Percentiles rank a stretch among this genome's conserved stretches.
Evolutionary conservation across 2,329 filamentous ascomycete genomes (phyloP).

Genomic region (Hypoxylon sp.): DNA sequence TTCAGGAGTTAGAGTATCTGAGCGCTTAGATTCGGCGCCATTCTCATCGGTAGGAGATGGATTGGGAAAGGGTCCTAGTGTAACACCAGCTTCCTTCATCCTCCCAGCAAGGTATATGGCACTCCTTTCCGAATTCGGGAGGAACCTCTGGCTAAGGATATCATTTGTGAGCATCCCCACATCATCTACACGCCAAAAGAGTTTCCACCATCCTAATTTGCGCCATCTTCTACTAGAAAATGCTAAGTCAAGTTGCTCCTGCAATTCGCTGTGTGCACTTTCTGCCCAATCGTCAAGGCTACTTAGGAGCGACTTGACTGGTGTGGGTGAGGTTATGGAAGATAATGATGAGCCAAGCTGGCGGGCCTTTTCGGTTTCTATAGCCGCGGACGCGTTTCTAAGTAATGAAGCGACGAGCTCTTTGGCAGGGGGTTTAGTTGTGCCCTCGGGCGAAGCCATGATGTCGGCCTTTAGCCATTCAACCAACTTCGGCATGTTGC

Average conservation of each 20-base stretch:
- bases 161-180: constrained; percentile 86
- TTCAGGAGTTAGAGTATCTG: constrained; percentile 11
- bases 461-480: constrained; percentile 74
- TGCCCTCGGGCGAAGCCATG: constrained; percentile 56
- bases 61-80: constrained; percentile 31
- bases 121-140: constrained; percentile 82
- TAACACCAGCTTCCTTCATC: constrained; percentile 67
- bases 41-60: constrained; percentile 41
- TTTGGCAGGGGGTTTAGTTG: constrained; percentile 76
- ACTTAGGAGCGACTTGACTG: constrained; percentile 66
- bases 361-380: constrained; percentile 65
- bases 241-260: constrained; percentile 81
- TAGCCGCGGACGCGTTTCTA: constrained; percentile 64
- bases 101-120: constrained; percentile 87
- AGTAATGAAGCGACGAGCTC: constrained; percentile 78
- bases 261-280: constrained; percentile 84
- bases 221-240: constrained; percentile 84
- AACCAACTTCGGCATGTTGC: constrained; percentile 75
- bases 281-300: constrained; percentile 82
- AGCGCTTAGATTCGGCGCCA: constrained; percentile 9
- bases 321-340: constrained; percentile 55
- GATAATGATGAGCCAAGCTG: constrained; percentile 55
- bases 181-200: constrained; percentile 95
- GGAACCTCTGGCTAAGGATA: constrained; percentile 81
- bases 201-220: constrained; percentile 90